Evolutionary conservation across 306 rosid genomes (phyloP).

Genomic region (Crataegus laevigata): DNA sequence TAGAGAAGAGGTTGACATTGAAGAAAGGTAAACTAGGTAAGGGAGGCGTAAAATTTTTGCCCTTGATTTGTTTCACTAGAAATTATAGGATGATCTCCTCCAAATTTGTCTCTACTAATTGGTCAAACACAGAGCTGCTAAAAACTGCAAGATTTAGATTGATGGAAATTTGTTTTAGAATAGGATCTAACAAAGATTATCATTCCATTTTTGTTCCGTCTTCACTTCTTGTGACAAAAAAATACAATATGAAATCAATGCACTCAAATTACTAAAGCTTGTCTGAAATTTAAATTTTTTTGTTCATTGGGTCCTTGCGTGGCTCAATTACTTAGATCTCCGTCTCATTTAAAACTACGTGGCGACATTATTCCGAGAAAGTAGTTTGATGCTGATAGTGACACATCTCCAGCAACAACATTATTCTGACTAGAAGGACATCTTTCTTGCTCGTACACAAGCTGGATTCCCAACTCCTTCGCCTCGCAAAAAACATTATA

Average conservation of each 20-base stretch:
- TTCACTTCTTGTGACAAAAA: background rate
- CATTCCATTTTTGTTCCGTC: background rate
- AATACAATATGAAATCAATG: background rate
- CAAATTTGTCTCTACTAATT: no score
- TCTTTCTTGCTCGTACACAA: no score
- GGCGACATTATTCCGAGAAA: background rate
- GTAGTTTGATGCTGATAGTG: no score
- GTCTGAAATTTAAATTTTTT: background rate
- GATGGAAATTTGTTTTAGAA: background rate
- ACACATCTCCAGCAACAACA: no score
- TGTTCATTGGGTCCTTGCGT: background rate
- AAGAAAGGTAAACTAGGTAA: slow-evolving; percentile 8
- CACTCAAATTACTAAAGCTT: background rate
- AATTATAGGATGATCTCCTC: no score
- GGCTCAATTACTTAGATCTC: background rate
- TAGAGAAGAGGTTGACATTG: background rate
- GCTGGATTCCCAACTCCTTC: no score
- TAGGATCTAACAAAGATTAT: background rate
- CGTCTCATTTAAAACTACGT: no score
- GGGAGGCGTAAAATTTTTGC: slow-evolving; percentile 38
- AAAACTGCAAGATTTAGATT: background rate
- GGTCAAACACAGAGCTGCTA: background rate
- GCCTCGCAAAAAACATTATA: no score
- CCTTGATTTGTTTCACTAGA: slow-evolving; percentile 33
- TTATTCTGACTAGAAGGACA: no score